A percentile compares a stretch with the other conserved stretches of the same genome.
These are phyloP conservation scores for Sporisorium exsertum DNA, from an alignment of 1,284 basidiomycete species.

Conservation along the genomic window DNA sequence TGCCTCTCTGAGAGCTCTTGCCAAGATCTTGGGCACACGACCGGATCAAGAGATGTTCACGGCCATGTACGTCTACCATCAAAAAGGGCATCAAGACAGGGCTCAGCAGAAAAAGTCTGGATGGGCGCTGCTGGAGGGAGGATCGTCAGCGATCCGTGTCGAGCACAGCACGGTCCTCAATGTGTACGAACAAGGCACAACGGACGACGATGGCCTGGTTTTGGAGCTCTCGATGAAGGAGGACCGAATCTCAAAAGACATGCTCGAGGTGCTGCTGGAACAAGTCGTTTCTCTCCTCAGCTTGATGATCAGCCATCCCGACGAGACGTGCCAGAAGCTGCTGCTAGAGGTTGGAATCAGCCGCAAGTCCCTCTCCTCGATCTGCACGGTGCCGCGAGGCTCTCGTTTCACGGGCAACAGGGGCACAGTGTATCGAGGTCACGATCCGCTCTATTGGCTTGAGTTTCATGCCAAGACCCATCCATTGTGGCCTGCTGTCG, in stretches of 20 bases:
- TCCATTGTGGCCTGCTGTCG: conserved; percentile 18
- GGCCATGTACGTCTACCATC: conserved; percentile 25
- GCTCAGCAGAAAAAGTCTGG: not conserved
- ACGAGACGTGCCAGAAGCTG: not conserved
- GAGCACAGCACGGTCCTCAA: conserved; percentile 23
- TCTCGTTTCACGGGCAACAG: not conserved
- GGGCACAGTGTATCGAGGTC: not conserved
- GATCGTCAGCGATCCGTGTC: conserved; percentile 10
- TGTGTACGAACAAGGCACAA: conserved; percentile 6
- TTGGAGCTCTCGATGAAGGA: conserved; percentile 26
- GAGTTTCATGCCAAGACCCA: conserved; percentile 10
- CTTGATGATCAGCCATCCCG: not conserved
- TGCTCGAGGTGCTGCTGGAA: conserved; percentile 11
- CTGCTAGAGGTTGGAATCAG: not conserved
- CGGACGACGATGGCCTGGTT: not conserved
- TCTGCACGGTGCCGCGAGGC: not conserved
- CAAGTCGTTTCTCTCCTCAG: conserved; percentile 10
- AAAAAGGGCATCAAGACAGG: not conserved
- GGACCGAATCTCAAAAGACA: conserved; percentile 7
- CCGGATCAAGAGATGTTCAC: conserved; percentile 19
- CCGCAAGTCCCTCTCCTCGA: not conserved
- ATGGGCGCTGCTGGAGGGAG: conserved; percentile 1
- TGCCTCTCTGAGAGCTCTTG: not conserved
- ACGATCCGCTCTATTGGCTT: conserved; percentile 19
- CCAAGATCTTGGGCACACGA: conserved; percentile 12